Base-by-base conservation (phyloP, 2,329 filamentous ascomycete species). In the Westerdykella ornata region DNA sequence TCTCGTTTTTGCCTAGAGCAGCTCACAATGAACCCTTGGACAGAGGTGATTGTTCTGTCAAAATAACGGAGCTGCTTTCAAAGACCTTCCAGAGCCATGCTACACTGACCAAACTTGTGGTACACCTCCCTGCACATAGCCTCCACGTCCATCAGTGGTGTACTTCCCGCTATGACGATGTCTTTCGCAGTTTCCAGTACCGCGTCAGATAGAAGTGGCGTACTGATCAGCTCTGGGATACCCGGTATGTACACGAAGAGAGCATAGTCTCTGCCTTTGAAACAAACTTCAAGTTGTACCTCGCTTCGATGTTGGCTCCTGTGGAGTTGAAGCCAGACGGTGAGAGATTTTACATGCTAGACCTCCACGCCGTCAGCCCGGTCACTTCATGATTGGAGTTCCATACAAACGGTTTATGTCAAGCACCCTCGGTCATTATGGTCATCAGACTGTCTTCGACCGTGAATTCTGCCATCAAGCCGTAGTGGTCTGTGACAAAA, bases 261-360 rank as follows among this genome's bases (percentile, higher is more conserved):
- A 1, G 85, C 82, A 59, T 96, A 97, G 53, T 88, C 79, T 66
- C 94, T 78, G 2, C 85, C 87, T 69, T 97, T 97, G 77, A 97
- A 97, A 63, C 94, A 94, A 66, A 94, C 85, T 65, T 97, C 90
- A 41, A 97, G 95, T 66, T 97, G 90, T 0, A 90, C 96, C 66
- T 97, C 90, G n/a, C n/a, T n/a, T n/a, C n/a, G n/a, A n/a, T n/a
- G n/a, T n/a, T n/a, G n/a, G n/a, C n/a, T n/a, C n/a, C n/a, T n/a
- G n/a, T n/a, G n/a, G n/a, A n/a, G n/a, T n/a, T n/a, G n/a, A n/a
- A n/a, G n/a, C n/a, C n/a, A n/a, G n/a, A n/a, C n/a, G n/a, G n/a
- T n/a, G n/a, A n/a, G n/a, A n/a, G n/a, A n/a, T n/a, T n/a, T n/a
- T n/a, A n/a, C n/a, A n/a, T n/a, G n/a, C n/a, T n/a, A n/a, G n/a